phyloP scores from a whole-genome alignment of 208 protist genomes.

The Acanthamoeba sp. region DNA sequence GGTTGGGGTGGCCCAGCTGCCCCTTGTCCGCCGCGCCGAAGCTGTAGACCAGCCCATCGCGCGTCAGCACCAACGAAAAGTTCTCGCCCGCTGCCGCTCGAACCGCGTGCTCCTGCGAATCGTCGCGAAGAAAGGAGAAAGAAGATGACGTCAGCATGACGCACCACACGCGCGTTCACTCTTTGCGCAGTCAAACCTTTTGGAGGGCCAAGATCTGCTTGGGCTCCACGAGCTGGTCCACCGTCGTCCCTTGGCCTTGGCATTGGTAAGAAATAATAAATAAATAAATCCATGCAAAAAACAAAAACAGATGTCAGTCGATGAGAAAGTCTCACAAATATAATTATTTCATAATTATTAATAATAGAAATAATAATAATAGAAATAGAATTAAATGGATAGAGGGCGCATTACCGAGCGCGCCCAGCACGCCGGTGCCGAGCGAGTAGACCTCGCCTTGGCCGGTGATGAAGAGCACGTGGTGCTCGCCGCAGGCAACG shows the following conservation, averaged over 20 bases:
- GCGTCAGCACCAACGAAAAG: slow-evolving; percentile 72
- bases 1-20: slow-evolving; percentile 74
- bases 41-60: slow-evolving; percentile 66
- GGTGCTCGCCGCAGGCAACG: slow-evolving; percentile 69
- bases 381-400: background rate
- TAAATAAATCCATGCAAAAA: background rate
- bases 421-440: slow-evolving; percentile 39
- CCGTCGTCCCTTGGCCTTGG: slow-evolving; percentile 50
- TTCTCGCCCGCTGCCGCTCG: slow-evolving; percentile 52
- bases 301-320: background rate
- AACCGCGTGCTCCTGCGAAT: background rate
- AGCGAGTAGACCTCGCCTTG: slow-evolving; percentile 71
- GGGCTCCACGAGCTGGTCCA: slow-evolving; percentile 58
- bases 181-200: background rate
- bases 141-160: background rate
- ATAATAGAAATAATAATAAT: background rate
- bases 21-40: slow-evolving; percentile 65
- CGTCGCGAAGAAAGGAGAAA: no score
- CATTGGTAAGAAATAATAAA: background rate
- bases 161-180: background rate
- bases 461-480: slow-evolving; percentile 42
- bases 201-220: slow-evolving; percentile 63
- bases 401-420: slow-evolving; percentile 18
- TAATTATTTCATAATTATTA: no score
- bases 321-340: no score